Evolutionary conservation across 78 protist genomes (phyloP), one percentile per base, ranked within the genome.

Genomic region (Diacronema lutheri): DNA sequence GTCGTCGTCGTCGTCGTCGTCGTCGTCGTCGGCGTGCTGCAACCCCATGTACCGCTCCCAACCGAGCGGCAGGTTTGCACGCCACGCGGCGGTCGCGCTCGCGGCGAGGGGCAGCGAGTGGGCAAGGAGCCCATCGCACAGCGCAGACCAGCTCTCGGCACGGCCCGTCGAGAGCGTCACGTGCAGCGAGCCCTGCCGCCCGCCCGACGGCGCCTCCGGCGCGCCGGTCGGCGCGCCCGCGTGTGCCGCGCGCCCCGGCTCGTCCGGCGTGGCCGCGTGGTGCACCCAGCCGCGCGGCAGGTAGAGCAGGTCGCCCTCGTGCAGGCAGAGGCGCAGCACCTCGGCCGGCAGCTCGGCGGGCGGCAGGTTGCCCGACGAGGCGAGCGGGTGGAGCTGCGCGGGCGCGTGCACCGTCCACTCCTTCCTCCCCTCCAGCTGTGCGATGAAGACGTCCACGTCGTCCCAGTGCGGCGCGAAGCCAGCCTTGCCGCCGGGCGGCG

Each of bases 391-490:
- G 62, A 4, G 20, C 44, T 86, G 41, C 29, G 23, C 35, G 19
- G 95, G 86, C 9, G 44, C 33, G 86, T 95, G 78, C 21, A 95
- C 64, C 31, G 83, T 44, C 98, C 98, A 95, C 23, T 19, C 66
- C 81, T 95, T 95, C 55, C 76, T 73, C 41, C 98, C 98, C 56
- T 91, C 95, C n/a, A 93, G 56, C 86, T 95, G 98, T 66, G 94
- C 60, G 41, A 95, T 84, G 72, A 93, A 93, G 11, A 84, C 98
- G 44, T 95, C 96, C 2, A 95, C 92, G 83, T 95, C 98, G 80
- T 95, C 98, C 83, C 87, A 94, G 93, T 95, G 98, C 62, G 98
- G 98, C 23, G 98, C 98, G 29, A 95, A 93, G 25, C 97, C 94
- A 57, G 83, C n/a, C n/a, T n/a, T 96, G 33, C 87, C 66, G 33